These are phyloP conservation scores for Mycena capillaripes DNA, from an alignment of 768 basidiomycete genomes.

Conservation along the genomic window DNA sequence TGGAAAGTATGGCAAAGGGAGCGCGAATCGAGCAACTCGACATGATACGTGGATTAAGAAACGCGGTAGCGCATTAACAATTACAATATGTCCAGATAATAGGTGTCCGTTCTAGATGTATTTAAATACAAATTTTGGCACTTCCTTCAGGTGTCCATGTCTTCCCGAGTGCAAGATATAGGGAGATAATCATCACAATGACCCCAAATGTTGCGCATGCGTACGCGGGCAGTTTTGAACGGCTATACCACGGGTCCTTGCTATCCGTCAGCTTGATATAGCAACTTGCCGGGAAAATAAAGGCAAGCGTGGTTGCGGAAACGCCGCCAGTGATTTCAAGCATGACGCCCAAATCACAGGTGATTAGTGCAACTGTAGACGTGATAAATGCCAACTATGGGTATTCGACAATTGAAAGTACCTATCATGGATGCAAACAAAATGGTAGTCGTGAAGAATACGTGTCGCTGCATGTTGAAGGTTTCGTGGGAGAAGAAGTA, in stretches of 20 bases:
- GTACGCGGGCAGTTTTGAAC: slow-evolving; percentile 82
- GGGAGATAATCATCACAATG: slow-evolving; percentile 82
- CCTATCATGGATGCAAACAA: slow-evolving; percentile 87
- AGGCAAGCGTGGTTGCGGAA: slow-evolving; percentile 92
- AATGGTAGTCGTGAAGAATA: slow-evolving; percentile 92
- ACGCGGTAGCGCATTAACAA: slow-evolving; percentile 46
- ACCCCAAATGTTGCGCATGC: slow-evolving; percentile 81
- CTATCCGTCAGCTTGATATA: slow-evolving; percentile 81
- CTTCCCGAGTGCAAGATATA: slow-evolving; percentile 83
- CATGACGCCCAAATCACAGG: slow-evolving; percentile 98
- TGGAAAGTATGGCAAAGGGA: slow-evolving; percentile 79
- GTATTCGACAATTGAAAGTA: slow-evolving; percentile 49
- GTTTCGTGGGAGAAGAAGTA: slow-evolving; percentile 93
- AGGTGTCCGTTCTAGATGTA: slow-evolving; percentile 31
- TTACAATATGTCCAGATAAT: slow-evolving; percentile 38
- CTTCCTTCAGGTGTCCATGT: slow-evolving; percentile 82
- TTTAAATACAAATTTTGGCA: slow-evolving; percentile 78
- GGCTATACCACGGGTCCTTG: slow-evolving; percentile 73
- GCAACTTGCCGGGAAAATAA: slow-evolving; percentile 92
- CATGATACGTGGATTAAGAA: slow-evolving; percentile 67
- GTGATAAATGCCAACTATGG: slow-evolving; percentile 21
- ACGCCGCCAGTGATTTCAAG: slow-evolving; percentile 99
- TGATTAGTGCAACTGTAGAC: slow-evolving; percentile 85
- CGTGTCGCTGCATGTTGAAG: slow-evolving; percentile 86
- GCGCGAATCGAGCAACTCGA: slow-evolving; percentile 73